phyloP scores from a whole-genome alignment of 2,329 filamentous ascomycete species.

The Hypoxylon sp. region DNA sequence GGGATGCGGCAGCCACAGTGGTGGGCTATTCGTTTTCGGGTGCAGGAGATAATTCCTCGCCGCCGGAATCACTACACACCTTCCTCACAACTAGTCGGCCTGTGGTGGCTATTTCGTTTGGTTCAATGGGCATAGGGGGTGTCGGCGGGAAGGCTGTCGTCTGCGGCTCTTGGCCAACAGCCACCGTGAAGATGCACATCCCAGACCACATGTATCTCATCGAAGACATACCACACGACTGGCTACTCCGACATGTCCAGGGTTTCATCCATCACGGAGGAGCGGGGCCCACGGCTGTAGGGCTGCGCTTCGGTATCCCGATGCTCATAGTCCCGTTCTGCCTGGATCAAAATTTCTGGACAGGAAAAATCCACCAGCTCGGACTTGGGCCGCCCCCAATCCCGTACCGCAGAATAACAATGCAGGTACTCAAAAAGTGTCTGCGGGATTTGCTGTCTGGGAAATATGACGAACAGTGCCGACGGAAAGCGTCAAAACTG shows the following conservation, averaged over 20 bases:
- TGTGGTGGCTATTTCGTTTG: background rate
- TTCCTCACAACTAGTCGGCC: background rate
- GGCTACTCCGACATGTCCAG: background rate
- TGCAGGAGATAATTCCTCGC: background rate
- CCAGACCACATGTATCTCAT: background rate
- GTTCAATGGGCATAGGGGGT: background rate
- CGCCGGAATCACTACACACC: background rate
- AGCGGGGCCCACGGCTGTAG: background rate
- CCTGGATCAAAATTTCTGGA: background rate
- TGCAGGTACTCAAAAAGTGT: background rate
- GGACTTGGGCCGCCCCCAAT: background rate
- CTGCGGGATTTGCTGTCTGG: background rate
- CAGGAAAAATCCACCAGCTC: background rate
- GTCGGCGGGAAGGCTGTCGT: background rate
- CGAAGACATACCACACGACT: background rate
- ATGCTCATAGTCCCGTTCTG: background rate
- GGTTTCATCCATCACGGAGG: background rate
- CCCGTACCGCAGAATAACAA: background rate
- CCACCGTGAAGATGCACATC: background rate
- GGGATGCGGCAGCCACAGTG: background rate
- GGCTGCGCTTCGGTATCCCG: background rate
- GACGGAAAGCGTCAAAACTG: background rate
- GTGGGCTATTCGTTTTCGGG: background rate
- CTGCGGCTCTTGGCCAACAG: background rate
- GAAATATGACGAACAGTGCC: background rate